A percentile compares a stretch with the other conserved stretches of the same genome.
Conservation (phyloP, 768 basidiomycete genomes). For the Gyrodon lividus region DNA sequence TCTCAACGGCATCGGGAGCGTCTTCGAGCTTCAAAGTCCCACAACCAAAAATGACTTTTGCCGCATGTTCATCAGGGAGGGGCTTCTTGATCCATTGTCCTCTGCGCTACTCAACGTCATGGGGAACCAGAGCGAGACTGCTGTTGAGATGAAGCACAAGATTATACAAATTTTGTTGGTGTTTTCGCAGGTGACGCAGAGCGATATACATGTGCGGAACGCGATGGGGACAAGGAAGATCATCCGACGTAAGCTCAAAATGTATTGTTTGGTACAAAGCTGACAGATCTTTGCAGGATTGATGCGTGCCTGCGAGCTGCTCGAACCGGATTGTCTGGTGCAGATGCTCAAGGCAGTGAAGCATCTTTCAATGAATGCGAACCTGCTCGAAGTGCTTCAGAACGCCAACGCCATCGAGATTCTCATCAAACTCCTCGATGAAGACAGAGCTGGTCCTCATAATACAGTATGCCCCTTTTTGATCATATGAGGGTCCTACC, state of each 20-base stretch:
- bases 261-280: background rate
- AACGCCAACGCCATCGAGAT: slow-evolving; percentile 95
- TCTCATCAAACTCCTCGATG: slow-evolving; percentile 80
- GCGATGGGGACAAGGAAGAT: slow-evolving; percentile 90
- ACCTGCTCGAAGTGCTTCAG: slow-evolving; percentile 87
- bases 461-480: slow-evolving; percentile 59
- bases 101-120: slow-evolving; percentile 89
- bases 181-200: slow-evolving; percentile 96
- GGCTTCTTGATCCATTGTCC: slow-evolving; percentile 88
- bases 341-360: slow-evolving; percentile 93
- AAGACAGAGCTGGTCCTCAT: slow-evolving; percentile 74
- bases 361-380: slow-evolving; percentile 92
- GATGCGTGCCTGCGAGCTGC: slow-evolving; percentile 79
- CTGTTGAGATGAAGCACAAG: slow-evolving; percentile 79
- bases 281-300: slow-evolving; percentile 53
- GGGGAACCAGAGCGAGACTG: slow-evolving; percentile 61
- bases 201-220: slow-evolving; percentile 89
- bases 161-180: slow-evolving; percentile 87
- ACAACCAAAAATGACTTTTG: slow-evolving; percentile 99
- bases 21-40: slow-evolving; percentile 94
- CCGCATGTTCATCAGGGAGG: slow-evolving; percentile 96
- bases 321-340: slow-evolving; percentile 87
- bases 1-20: slow-evolving; percentile 90
- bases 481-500: background rate
- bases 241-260: slow-evolving; percentile 67